Evolutionary conservation across 192 early-diverging fungal genomes (phyloP), one percentile per base, ranked within the genome.

Genomic region (Umbelopsis sp.): DNA sequence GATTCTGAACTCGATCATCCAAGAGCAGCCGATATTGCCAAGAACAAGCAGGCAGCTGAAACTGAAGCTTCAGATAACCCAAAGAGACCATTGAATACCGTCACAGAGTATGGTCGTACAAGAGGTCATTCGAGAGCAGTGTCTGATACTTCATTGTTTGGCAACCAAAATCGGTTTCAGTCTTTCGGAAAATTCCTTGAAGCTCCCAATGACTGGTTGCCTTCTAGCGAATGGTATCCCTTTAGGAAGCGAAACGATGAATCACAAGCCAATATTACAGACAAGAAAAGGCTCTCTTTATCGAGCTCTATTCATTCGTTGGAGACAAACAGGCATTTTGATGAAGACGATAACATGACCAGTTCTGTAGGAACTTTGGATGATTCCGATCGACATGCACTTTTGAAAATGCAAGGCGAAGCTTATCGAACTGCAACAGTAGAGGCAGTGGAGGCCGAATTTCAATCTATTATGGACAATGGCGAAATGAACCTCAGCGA

Each of bases 391-490:
- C 56, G 56, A 7, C 31, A 32, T 5, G 56, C 26, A 20, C 32
- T 49, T 6, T 21, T 62, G 17, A 11, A 34, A 26, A 0, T 47
- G 43, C 38, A 45, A 45, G 66, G 45, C 43, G 66, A 44, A 29
- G 66, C 66, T 24, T 67, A 44, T 47, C 50, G 77, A 69, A 65
- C 67, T 21, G 71, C 74, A 29, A 81, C 85, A 14, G 80, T 88
- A 7, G 84, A 88, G 44, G 86, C 82, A 10, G 80, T 83, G 2
- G 80, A 83, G 69, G 82, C 86, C 5, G 85, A 81, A 21, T 68
- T 88, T n/a, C 75, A 78, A 16, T 82, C 84, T 0, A 88, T 88
- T 32, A 77, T 88, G 68, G 84, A 87, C 24, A 77, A 52, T 36
- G 53, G 49, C 65, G 68, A 69, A 50, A 29, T 62, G 26, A 62